phyloP scores from a whole-genome alignment of 2,329 filamentous ascomycete genomes.

The Pseudogymnoascus sp. region DNA sequence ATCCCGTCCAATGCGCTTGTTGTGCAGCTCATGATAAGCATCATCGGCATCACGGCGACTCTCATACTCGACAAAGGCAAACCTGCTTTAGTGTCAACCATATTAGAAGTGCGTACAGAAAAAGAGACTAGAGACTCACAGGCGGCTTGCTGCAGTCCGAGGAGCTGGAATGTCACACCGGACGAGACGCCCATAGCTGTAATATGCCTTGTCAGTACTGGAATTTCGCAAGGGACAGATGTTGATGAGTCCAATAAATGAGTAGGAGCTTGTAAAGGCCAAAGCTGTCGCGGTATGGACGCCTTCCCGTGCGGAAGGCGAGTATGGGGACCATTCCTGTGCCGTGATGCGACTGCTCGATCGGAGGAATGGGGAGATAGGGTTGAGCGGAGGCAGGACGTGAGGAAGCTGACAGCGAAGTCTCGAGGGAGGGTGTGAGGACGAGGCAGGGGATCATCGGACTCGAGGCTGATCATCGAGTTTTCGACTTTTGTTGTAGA shows the following conservation, averaged over 20 bases:
- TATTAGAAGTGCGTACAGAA: slow-evolving; percentile 24
- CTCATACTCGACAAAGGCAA: slow-evolving; percentile 98
- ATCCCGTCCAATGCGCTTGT: slow-evolving; percentile 94
- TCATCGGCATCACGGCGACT: slow-evolving; percentile 96
- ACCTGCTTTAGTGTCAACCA: slow-evolving; percentile 46
- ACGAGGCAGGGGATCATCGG: slow-evolving; percentile 31
- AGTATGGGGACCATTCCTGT: slow-evolving; percentile 9
- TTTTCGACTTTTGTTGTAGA: slow-evolving; percentile 47
- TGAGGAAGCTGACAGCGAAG: slow-evolving; percentile 38
- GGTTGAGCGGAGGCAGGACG: slow-evolving; percentile 32
- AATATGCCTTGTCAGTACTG: slow-evolving; percentile 23
- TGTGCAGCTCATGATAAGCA: slow-evolving; percentile 99
- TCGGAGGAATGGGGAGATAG: slow-evolving; percentile 31
- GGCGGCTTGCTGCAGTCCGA: slow-evolving; percentile 82
- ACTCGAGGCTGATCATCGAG: slow-evolving; percentile 33
- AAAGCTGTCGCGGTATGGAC: slow-evolving; percentile 15
- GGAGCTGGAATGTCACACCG: slow-evolving; percentile 97
- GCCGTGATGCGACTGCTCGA: slow-evolving; percentile 28
- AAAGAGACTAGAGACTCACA: slow-evolving; percentile 55
- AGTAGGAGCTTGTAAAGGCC: slow-evolving; percentile 17
- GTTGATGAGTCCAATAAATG: slow-evolving; percentile 8
- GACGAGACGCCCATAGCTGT: slow-evolving; percentile 91
- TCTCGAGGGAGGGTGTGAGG: slow-evolving; percentile 29
- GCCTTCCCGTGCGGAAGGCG: slow-evolving; percentile 12
- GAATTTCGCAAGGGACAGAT: slow-evolving; percentile 14